Evolutionary conservation across 495 filamentous ascomycete species (phyloP).

Genomic region (Tuber umbilicatum): DNA sequence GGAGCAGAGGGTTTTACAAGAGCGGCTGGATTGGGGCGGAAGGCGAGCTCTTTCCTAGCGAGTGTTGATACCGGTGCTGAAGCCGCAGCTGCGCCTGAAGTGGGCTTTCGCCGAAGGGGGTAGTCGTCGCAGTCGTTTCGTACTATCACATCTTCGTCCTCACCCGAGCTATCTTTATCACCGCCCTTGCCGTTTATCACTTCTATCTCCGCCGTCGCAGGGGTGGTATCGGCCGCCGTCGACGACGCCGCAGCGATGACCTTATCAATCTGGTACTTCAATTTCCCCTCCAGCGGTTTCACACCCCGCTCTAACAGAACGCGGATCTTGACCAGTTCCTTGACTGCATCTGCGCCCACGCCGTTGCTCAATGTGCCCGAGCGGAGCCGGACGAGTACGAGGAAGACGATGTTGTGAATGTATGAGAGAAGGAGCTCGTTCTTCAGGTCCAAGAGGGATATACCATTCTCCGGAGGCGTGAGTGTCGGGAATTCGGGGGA

Average conservation of each 20-base stretch:
- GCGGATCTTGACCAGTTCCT: constrained; percentile 76
- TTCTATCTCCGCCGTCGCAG: constrained; percentile 34
- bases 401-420: constrained; percentile 84
- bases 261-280: constrained; percentile 85
- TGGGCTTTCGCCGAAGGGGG: constrained; percentile 4
- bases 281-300: constrained; percentile 72
- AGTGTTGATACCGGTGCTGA: constrained; percentile 28
- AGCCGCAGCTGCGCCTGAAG: constrained; percentile 1
- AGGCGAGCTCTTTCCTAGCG: constrained; percentile 55
- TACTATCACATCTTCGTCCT: constrained; percentile 42
- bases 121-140: constrained; percentile 45
- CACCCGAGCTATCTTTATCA: constrained; percentile 46
- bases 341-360: constrained; percentile 58
- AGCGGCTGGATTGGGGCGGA: constrained; percentile 59
- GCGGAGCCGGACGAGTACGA: constrained; percentile 75
- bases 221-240: constrained; percentile 51
- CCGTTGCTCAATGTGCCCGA: constrained; percentile 40
- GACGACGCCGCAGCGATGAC: constrained; percentile 73
- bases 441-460: constrained; percentile 89
- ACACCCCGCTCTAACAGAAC: constrained; percentile 88
- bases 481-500: constrained; percentile 54
- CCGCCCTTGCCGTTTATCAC: constrained; percentile 36
- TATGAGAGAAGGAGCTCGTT: constrained; percentile 94
- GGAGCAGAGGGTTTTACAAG: constrained; percentile 47
- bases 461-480: constrained; percentile 68